A percentile compares a stretch with the other conserved stretches of the same genome.
Evolutionary conservation across 371 early-diverging fungal genomes (phyloP).

Genomic region (Choanephora cucurbitarum): DNA sequence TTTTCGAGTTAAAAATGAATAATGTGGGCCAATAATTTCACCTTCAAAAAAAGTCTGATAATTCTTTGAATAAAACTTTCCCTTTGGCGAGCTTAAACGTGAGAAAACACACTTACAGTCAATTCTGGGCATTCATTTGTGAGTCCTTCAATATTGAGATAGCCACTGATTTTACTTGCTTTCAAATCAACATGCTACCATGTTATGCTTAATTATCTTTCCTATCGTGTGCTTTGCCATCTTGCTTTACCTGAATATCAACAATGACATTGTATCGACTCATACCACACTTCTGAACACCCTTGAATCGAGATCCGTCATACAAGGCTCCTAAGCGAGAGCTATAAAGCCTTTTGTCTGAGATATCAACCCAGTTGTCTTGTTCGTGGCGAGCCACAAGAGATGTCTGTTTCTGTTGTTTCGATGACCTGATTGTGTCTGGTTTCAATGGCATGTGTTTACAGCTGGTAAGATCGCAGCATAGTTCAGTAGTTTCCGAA

Average conservation of each 20-base stretch:
- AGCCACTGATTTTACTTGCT: conserved; percentile 75
- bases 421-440: not conserved
- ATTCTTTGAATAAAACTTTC: not conserved
- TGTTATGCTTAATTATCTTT: no score
- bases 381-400: conserved; percentile 35
- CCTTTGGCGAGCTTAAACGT: no score
- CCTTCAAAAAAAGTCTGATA: conserved; percentile 80
- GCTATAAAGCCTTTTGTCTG: conserved; percentile 32
- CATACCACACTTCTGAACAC: conserved; percentile 69
- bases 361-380: conserved; percentile 44
- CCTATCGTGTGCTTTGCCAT: not conserved
- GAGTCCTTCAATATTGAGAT: conserved; percentile 78
- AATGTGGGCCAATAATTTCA: conserved; percentile 78
- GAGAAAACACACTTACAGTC: conserved; percentile 25
- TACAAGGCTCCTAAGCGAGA: conserved; percentile 55
- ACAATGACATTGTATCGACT: conserved; percentile 75
- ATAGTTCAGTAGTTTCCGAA: not conserved
- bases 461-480: not conserved
- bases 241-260: conserved; percentile 67
- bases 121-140: conserved; percentile 70
- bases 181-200: conserved; percentile 75
- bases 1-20: conserved; percentile 81
- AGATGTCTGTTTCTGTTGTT: conserved; percentile 14
- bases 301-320: conserved; percentile 69
- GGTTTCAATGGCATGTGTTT: not conserved